Evolutionary conservation across 2,329 filamentous ascomycete genomes (phyloP), one percentile per base, ranked within the genome.

Genomic region (Pyrenophora graminea): DNA sequence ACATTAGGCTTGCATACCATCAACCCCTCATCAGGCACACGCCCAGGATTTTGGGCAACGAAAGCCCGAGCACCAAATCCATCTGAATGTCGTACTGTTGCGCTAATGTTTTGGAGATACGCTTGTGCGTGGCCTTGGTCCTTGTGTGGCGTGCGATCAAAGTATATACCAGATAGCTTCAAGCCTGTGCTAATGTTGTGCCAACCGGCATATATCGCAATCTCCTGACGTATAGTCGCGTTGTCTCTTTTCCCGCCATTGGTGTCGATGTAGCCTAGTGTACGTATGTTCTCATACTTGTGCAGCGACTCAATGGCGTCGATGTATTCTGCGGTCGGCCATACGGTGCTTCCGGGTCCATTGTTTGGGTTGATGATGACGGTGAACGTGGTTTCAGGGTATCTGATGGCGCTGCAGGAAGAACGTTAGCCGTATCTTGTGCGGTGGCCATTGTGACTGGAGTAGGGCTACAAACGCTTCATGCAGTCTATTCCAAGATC

Each of bases 211-310:
- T 82, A 82, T 2, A 64, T 73, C 31, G 70, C 70, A 36, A 82
- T 75, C 45, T 82, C 79, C 31, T 61, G 40, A 13, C 56, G 56
- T 2, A 69, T 52, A 13, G 54, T 56, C 3, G 53, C 48, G 9
- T 61, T 38, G 65, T 1, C 70, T 71, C 55, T 79, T 80, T 5
- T 75, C 77, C 5, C 27, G 27, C 10, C 10, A 13, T 10, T 9
- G 27, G 75, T 78, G 19, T 80, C 69, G 59, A 83, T 77, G 61
- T 81, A 81, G 0, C 77, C 78, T 8, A 83, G 59, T 9, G 80
- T 73, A 8, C 73, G 71, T 19, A 78, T 76, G 61, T 84, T 82
- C 37, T 76, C 62, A 44, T 73, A 69, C 6, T 64, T 59, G 25
- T 71, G 68, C 18, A 80, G 62, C 19, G 61, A 66, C 19, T 74